These are phyloP conservation scores for Candida neerlandica DNA, from an alignment of 1,139 yeast genomes.

Conservation along the genomic window DNA sequence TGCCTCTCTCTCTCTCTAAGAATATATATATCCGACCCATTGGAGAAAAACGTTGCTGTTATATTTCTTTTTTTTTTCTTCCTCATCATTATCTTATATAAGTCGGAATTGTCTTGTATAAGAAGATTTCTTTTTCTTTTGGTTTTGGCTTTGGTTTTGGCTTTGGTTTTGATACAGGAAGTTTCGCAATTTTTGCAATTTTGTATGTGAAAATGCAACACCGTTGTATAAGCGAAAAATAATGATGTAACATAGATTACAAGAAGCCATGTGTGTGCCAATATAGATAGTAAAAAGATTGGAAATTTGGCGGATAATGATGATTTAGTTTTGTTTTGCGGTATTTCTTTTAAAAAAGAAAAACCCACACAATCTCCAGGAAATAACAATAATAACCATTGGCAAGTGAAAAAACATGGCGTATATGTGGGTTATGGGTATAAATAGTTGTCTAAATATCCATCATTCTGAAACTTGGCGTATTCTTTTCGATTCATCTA, in stretches of 20 bases:
- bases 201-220: constrained; percentile 3
- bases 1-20: too few species aligned
- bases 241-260: background rate
- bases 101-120: background rate
- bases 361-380: background rate
- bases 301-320: too few species aligned
- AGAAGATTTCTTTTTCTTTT: constrained; percentile 3
- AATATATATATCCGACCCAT: too few species aligned
- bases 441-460: background rate
- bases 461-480: background rate
- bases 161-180: too few species aligned
- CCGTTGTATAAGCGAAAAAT: constrained; percentile 1
- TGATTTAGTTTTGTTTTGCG: background rate
- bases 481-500: background rate
- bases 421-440: background rate
- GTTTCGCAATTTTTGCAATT: background rate
- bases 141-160: too few species aligned
- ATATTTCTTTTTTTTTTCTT: background rate
- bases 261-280: too few species aligned
- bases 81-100: too few species aligned
- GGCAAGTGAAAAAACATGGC: background rate
- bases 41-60: background rate
- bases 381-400: background rate
- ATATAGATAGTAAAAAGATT: too few species aligned
- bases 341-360: background rate